phyloP scores from a whole-genome alignment of 306 rosid species.

The Prunus fruticosa region DNA sequence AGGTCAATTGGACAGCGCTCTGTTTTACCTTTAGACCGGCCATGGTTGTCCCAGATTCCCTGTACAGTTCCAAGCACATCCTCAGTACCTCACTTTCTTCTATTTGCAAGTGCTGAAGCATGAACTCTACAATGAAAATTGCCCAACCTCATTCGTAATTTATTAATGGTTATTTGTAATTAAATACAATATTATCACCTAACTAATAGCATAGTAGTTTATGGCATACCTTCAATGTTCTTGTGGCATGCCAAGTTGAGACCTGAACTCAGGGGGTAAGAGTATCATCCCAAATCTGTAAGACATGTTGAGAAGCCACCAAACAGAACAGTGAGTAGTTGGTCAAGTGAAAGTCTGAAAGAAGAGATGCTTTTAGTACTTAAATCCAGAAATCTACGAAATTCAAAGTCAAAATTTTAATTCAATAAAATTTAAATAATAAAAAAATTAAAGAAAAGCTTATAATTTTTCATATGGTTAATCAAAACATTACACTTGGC shows the following conservation, averaged over 20 bases:
- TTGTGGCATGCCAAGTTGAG: constrained; percentile 69
- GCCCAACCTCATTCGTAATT: not conserved
- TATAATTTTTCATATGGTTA: too few relatives aligned
- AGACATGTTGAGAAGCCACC: not conserved
- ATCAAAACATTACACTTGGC: too few relatives aligned
- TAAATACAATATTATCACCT: not conserved
- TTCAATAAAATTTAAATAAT: too few relatives aligned
- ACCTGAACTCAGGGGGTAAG: constrained; percentile 77
- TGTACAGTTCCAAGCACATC: constrained; percentile 69
- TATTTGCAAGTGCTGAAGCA: constrained; percentile 59
- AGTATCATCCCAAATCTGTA: constrained; percentile 88
- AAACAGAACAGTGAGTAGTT: too few relatives aligned
- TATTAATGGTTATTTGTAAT: not conserved
- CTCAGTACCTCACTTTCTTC: constrained; percentile 67
- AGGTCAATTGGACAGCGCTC: not conserved
- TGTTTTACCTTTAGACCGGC: constrained; percentile 70
- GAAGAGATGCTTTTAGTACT: not conserved
- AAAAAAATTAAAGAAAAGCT: too few relatives aligned
- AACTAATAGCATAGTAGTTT: too few relatives aligned
- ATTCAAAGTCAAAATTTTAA: too few relatives aligned
- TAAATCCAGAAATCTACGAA: not conserved
- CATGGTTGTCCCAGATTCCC: constrained; percentile 81
- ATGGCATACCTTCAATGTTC: constrained; percentile 61
- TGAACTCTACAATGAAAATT: constrained; percentile 46
- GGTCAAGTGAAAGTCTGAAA: too few relatives aligned